phyloP scores from a whole-genome alignment of 257 asterid species.

The Ophiorrhiza pumila region DNA sequence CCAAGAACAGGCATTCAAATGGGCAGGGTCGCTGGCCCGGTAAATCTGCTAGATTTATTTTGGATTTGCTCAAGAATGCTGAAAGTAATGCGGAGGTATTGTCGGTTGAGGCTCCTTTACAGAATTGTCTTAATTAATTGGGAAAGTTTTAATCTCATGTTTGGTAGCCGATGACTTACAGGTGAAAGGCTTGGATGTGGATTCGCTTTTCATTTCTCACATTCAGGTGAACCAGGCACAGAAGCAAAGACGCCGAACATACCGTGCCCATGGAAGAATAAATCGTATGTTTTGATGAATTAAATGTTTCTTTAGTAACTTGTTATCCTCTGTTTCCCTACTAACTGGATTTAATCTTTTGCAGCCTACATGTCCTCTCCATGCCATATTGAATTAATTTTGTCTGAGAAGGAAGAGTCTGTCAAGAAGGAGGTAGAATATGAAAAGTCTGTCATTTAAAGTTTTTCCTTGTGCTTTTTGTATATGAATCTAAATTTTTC shows the following conservation, averaged over 20 bases:
- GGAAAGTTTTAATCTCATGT: background rate
- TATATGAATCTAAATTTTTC: background rate
- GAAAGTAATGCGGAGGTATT: conserved; percentile 89
- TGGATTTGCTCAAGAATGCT: conserved; percentile 77
- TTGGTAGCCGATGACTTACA: conserved; percentile 16
- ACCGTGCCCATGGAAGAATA: conserved; percentile 82
- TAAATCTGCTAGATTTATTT: conserved; percentile 65
- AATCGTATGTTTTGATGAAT: conserved; percentile 36
- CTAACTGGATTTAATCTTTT: background rate
- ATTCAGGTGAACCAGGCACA: conserved; percentile 88
- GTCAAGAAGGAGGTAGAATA: conserved; percentile 69
- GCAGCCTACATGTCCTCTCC: conserved; percentile 92
- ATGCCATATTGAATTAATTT: conserved; percentile 79
- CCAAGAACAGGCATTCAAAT: conserved; percentile 83
- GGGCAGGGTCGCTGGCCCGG: conserved; percentile 97
- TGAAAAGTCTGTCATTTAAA: background rate
- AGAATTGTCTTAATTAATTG: no score
- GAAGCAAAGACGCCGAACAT: conserved; percentile 84
- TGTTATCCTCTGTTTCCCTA: background rate
- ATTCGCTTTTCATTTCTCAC: conserved; percentile 82
- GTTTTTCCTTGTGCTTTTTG: background rate
- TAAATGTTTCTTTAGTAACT: background rate
- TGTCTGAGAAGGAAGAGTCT: conserved; percentile 67
- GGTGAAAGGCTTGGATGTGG: conserved; percentile 95
- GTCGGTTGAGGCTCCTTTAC: background rate